A percentile compares a stretch with the other conserved stretches of the same genome.
phyloP scores from a whole-genome alignment of 1,139 yeast genomes.

The Suhomyces wounanorum region DNA sequence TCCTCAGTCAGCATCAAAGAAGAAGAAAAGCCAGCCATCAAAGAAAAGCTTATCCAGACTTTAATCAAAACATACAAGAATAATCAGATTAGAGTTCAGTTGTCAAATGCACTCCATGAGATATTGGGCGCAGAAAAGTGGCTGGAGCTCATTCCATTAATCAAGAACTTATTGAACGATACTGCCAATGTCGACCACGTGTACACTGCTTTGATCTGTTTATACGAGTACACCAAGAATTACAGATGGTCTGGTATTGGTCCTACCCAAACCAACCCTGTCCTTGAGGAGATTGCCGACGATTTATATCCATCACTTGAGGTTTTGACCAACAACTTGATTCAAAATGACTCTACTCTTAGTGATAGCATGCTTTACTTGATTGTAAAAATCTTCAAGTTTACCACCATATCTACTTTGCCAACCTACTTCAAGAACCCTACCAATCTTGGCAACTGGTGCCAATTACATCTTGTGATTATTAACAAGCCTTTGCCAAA shows the following conservation, averaged over 20 bases:
- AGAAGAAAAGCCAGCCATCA: constrained; percentile 55
- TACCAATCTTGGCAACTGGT: constrained; percentile 61
- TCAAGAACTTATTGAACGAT: constrained; percentile 45
- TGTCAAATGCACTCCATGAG: constrained; percentile 44
- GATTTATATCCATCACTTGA: constrained; percentile 61
- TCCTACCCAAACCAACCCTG: constrained; percentile 44
- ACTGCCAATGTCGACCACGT: constrained; percentile 51
- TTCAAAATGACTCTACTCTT: constrained; percentile 26
- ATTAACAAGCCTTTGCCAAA: constrained; percentile 47
- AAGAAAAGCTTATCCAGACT: constrained; percentile 52
- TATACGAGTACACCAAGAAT: constrained; percentile 56
- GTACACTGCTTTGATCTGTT: constrained; percentile 58
- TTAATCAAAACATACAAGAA: constrained; percentile 39
- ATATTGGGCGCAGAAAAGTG: constrained; percentile 48
- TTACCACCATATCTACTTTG: constrained; percentile 54
- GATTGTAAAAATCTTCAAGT: constrained; percentile 66
- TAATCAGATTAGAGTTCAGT: constrained; percentile 40
- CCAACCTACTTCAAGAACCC: constrained; percentile 59
- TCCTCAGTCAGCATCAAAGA: constrained; percentile 35
- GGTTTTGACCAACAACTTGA: constrained; percentile 44
- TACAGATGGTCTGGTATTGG: constrained; percentile 58
- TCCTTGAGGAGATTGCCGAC: constrained; percentile 49
- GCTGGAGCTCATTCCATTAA: constrained; percentile 42
- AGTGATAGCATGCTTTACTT: constrained; percentile 62
- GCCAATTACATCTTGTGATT: constrained; percentile 57